Evolutionary conservation across 257 asterid genomes (phyloP), one percentile per base, ranked within the genome.

Genomic region (Ilex asprella): DNA sequence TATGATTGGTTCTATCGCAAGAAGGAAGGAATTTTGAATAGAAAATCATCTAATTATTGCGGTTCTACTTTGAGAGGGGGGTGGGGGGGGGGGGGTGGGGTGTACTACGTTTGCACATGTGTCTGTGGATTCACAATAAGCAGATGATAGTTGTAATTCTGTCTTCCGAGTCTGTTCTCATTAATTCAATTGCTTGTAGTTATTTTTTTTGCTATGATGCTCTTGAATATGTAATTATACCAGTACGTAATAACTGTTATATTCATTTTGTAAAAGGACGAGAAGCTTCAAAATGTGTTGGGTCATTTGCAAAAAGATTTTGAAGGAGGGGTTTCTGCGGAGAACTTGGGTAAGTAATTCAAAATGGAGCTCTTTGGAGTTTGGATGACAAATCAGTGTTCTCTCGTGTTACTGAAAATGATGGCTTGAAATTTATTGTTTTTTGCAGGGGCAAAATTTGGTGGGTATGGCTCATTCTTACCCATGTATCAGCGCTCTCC

Each of bases 291-390:
- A 73, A 89, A 76, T 74, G 75, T 84, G 61, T 67, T 92, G 79
- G 98, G 98, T 57, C 99, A 92, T 78, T 77, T 84, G 69, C 96
- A 85, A 80, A 89, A 85, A 78, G 95, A 89, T 59, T 92, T 92
- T 67, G 97, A 89, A 84, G 99, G 99, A 56, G 99, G 82, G 49
- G 79, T 83, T 76, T 79, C 81, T 3, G 86, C 91, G 0, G 94
- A 86, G 80, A 85, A 78, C 70, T 78, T 89, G 86, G 99, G 99
- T 89, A 76, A 81, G 87, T 79, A 68, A 61, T 56, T 50, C 60
- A 61, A 31, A 70, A 59, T 61, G 58, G 31, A 35, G 62, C 46
- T 68, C 27, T 21, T 21, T 21, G 27, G 27, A 21, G 27, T 59
- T 60, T 67, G 49, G 30, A 30, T 46, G 49, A 60, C 35, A 46